A percentile compares a stretch with the other conserved stretches of the same genome.
phyloP scores from a whole-genome alignment of 148 eudicot genomes.

The Drosera capensis region DNA sequence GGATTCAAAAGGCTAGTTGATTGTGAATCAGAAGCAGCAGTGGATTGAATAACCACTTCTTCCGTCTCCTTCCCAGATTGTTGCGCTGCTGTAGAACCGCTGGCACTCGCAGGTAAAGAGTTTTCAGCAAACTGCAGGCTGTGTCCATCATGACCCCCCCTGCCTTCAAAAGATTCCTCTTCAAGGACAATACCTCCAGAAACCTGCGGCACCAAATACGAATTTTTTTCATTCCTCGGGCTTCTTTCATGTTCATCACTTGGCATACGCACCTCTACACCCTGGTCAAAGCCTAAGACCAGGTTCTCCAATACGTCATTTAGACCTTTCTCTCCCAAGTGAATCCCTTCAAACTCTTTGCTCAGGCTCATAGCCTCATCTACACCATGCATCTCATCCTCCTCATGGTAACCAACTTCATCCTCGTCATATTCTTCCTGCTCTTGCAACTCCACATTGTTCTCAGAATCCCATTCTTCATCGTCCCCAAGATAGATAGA shows the following conservation, averaged over 20 bases:
- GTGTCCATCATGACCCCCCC: slow-evolving; percentile 21
- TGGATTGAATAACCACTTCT: slow-evolving; percentile 16
- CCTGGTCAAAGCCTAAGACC: slow-evolving; percentile 91
- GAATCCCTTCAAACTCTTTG: slow-evolving; percentile 50
- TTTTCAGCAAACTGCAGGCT: slow-evolving; percentile 16
- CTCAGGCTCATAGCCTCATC: slow-evolving; percentile 39
- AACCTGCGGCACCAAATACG: slow-evolving; percentile 19
- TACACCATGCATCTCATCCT: slow-evolving; percentile 64
- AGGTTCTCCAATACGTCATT: slow-evolving; percentile 38
- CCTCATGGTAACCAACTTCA: slow-evolving; percentile 64
- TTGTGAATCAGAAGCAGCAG: slow-evolving; percentile 14
- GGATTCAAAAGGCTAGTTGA: slow-evolving; percentile 21
- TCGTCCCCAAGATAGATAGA: slow-evolving; percentile 53
- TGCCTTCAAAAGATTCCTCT: slow-evolving; percentile 22
- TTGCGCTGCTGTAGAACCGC: slow-evolving; percentile 13
- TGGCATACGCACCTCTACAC: slow-evolving; percentile 74
- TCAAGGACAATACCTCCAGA: slow-evolving; percentile 18
- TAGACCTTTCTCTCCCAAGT: slow-evolving; percentile 35
- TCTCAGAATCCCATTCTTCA: slow-evolving; percentile 73
- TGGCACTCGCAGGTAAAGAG: slow-evolving; percentile 11
- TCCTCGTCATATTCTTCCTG: slow-evolving; percentile 95
- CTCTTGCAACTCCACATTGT: slow-evolving; percentile 46
- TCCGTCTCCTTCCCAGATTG: slow-evolving; percentile 19
- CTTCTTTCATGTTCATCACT: slow-evolving; percentile 54
- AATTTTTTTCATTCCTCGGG: slow-evolving; percentile 22